These are phyloP conservation scores for Candida montana DNA, from an alignment of 805 yeast genomes.

Conservation along the genomic window DNA sequence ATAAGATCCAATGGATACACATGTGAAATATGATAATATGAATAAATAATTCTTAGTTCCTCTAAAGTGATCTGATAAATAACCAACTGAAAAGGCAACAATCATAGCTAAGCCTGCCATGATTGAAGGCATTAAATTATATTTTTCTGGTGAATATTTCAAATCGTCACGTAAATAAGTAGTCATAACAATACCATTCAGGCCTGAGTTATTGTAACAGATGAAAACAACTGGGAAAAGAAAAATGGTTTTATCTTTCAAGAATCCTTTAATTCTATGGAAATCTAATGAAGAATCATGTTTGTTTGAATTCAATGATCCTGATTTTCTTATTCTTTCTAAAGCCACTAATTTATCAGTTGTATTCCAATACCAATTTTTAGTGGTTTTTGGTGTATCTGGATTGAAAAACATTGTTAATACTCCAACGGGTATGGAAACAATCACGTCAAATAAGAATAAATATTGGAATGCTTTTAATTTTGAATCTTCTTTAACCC, in stretches of 20 bases:
- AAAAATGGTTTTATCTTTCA: constrained; percentile 40
- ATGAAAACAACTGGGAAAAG: constrained; percentile 32
- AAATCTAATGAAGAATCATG: constrained; percentile 32
- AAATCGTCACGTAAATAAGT: constrained; percentile 38
- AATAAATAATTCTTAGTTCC: constrained; percentile 35
- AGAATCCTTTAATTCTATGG: constrained; percentile 32
- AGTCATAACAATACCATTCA: constrained; percentile 35
- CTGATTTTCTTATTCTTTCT: constrained; percentile 36
- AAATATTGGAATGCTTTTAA: constrained; percentile 36
- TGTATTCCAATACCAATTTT: constrained; percentile 29
- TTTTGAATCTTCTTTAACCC: constrained; percentile 13
- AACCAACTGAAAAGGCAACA: constrained; percentile 30
- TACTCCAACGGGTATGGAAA: constrained; percentile 36
- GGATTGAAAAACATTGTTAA: constrained; percentile 38
- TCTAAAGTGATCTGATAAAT: constrained; percentile 30
- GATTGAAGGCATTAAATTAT: constrained; percentile 36
- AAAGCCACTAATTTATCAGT: constrained; percentile 32
- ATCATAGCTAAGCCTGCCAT: constrained; percentile 33
- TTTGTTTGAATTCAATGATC: constrained; percentile 31
- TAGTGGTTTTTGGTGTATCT: constrained; percentile 38
- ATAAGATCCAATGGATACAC: constrained; percentile 38
- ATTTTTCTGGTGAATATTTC: constrained; percentile 26
- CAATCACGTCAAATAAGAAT: constrained; percentile 38
- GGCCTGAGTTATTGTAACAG: constrained; percentile 12
- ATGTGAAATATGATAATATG: constrained; percentile 33